phyloP scores from a whole-genome alignment of 805 yeast genomes.

The Metschnikowia kofuensis region DNA sequence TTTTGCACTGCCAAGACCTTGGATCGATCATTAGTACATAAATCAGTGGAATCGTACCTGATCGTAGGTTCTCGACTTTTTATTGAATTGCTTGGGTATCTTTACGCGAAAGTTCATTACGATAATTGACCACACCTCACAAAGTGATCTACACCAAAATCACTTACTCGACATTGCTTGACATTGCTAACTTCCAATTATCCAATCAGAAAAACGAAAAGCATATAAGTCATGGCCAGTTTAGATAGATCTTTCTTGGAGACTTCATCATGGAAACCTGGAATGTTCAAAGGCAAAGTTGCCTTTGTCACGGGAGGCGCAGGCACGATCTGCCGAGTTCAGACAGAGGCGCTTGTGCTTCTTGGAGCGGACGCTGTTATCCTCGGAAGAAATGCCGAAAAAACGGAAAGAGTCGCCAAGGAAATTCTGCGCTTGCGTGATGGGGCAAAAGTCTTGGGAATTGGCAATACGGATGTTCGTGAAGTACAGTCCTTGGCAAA shows the following conservation, averaged over 20 bases:
- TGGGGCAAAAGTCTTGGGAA: conserved; percentile 24
- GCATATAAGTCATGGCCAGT: background rate
- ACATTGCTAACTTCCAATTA: too few relatives aligned
- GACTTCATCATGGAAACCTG: conserved; percentile 23
- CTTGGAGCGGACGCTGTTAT: conserved; percentile 31
- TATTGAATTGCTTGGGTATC: too few relatives aligned
- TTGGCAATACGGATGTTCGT: conserved; percentile 24
- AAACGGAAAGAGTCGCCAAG: conserved; percentile 23
- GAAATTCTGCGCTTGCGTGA: conserved; percentile 24
- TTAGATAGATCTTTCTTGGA: conserved; percentile 21
- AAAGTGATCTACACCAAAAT: too few relatives aligned
- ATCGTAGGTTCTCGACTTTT: too few relatives aligned
- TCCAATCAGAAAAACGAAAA: too few relatives aligned
- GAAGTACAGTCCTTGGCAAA: conserved; percentile 21
- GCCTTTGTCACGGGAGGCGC: conserved; percentile 32
- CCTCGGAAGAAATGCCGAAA: conserved; percentile 25
- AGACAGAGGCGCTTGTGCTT: conserved; percentile 28
- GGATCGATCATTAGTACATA: too few relatives aligned
- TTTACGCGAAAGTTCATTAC: too few relatives aligned
- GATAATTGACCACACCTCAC: too few relatives aligned
- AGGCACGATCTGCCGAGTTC: conserved; percentile 29
- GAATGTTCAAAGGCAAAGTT: conserved; percentile 28
- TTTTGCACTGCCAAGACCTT: too few relatives aligned
- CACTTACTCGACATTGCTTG: too few relatives aligned
- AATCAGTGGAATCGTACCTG: too few relatives aligned